phyloP scores from a whole-genome alignment of 106 monocot genomes.

The Apostasia shenzhenica region DNA sequence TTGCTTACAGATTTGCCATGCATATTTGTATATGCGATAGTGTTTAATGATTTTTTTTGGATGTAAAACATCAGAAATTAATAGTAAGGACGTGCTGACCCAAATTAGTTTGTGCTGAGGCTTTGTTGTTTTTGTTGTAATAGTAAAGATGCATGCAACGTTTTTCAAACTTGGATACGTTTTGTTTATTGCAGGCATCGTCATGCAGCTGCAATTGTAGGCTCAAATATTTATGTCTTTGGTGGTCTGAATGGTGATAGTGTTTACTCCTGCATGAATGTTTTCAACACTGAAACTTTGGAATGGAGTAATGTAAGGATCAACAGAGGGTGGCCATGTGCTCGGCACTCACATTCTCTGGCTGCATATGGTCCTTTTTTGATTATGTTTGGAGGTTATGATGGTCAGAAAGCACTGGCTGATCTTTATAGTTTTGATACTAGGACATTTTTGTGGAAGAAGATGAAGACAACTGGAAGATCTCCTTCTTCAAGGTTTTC shows the following conservation, averaged over 20 bases:
- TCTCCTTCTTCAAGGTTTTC: constrained; percentile 82
- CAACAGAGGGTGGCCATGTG: constrained; percentile 59
- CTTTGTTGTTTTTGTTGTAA: neutral
- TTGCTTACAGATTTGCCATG: no score
- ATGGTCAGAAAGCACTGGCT: constrained; percentile 69
- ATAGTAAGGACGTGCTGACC: no score
- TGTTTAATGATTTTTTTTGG: no score
- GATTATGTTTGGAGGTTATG: constrained; percentile 83
- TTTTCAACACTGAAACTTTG: constrained; percentile 51
- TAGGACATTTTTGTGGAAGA: constrained; percentile 44
- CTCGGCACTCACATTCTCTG: constrained; percentile 89
- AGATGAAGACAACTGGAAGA: constrained; percentile 39
- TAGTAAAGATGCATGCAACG: neutral
- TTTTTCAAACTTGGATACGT: neutral
- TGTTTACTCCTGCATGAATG: constrained; percentile 67
- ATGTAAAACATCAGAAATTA: no score
- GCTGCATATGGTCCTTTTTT: constrained; percentile 46
- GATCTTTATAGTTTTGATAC: constrained; percentile 77
- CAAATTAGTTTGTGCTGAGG: no score
- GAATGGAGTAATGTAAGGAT: constrained; percentile 50
- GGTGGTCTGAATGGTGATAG: constrained; percentile 76
- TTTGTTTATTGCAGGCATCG: constrained; percentile 65
- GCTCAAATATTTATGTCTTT: constrained; percentile 72
- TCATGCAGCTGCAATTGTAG: constrained; percentile 83
- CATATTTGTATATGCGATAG: no score